A percentile compares a stretch with the other conserved stretches of the same genome.
These are phyloP conservation scores for Lachancea sp. DNA, from an alignment of 805 yeast genomes.

Conservation along the genomic window DNA sequence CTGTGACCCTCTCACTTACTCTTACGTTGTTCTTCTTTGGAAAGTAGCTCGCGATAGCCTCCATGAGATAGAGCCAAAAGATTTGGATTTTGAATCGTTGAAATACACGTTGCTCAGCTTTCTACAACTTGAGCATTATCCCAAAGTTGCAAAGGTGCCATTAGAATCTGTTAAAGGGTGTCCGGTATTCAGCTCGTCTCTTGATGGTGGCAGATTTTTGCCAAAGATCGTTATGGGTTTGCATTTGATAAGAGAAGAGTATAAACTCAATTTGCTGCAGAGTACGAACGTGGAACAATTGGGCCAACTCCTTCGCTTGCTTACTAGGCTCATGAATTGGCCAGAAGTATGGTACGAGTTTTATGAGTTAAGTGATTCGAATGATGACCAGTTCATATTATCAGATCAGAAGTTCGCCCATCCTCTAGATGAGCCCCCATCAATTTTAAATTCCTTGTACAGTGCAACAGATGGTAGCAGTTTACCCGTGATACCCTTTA, in stretches of 20 bases:
- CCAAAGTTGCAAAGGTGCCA: neutral
- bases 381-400: neutral
- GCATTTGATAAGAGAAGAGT: conserved; percentile 75
- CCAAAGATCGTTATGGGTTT: conserved; percentile 62
- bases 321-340: conserved; percentile 71
- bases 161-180: neutral
- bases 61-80: no score
- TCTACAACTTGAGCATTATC: neutral
- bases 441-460: conserved; percentile 39
- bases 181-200: conserved; percentile 4
- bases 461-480: conserved; percentile 27
- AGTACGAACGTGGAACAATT: conserved; percentile 35
- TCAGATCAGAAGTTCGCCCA: conserved; percentile 18
- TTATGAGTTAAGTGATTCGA: conserved; percentile 36
- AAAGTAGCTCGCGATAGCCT: conserved; percentile 30
- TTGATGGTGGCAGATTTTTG: conserved; percentile 43
- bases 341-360: conserved; percentile 54
- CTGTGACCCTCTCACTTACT: conserved; percentile 52
- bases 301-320: conserved; percentile 51
- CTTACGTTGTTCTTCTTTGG: conserved; percentile 60
- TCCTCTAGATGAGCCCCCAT: conserved; percentile 33
- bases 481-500: conserved; percentile 39
- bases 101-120: conserved; percentile 4
- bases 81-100: conserved; percentile 4
- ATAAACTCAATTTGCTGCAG: conserved; percentile 48